phyloP scores from a whole-genome alignment of 768 basidiomycete species.

The Auricularia sp. region DNA sequence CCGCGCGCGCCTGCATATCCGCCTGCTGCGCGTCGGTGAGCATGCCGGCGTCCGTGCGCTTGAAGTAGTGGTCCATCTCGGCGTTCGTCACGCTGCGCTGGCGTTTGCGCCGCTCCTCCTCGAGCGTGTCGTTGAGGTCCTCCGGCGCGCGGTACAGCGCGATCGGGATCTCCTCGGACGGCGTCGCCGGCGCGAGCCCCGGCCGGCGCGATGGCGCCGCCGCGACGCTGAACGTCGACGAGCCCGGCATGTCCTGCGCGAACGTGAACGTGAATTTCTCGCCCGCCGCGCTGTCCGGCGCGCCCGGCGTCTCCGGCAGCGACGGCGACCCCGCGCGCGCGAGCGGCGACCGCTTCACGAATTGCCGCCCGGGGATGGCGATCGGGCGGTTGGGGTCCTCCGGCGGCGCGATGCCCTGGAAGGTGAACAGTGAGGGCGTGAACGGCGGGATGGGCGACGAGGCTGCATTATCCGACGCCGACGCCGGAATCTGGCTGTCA shows the following conservation, averaged over 20 bases:
- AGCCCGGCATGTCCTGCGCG: not conserved
- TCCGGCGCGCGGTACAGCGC: not conserved
- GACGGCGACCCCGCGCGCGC: not conserved
- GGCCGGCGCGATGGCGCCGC: not conserved
- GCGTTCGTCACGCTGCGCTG: not conserved
- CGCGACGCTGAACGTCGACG: not conserved
- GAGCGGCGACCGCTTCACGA: not conserved
- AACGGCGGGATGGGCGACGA: no score
- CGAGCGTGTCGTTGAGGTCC: not conserved
- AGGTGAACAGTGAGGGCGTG: not conserved
- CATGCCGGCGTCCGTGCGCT: not conserved
- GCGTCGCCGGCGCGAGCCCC: not conserved
- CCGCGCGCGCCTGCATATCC: conserved; percentile 12
- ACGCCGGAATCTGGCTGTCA: not conserved
- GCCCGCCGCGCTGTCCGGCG: not conserved
- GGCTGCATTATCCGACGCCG: no score
- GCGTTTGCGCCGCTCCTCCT: not conserved
- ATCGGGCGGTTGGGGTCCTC: not conserved
- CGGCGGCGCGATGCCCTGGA: not conserved
- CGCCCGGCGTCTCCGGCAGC: not conserved
- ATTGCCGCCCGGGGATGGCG: not conserved
- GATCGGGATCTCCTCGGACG: not conserved
- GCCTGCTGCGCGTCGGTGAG: conserved; percentile 8
- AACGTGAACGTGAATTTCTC: not conserved
- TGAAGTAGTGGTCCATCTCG: not conserved